Percentiles rank a stretch among this genome's conserved stretches.
These are phyloP conservation scores for Coemansia sp. DNA, from an alignment of 192 early-diverging fungal genomes.

Conservation along the genomic window DNA sequence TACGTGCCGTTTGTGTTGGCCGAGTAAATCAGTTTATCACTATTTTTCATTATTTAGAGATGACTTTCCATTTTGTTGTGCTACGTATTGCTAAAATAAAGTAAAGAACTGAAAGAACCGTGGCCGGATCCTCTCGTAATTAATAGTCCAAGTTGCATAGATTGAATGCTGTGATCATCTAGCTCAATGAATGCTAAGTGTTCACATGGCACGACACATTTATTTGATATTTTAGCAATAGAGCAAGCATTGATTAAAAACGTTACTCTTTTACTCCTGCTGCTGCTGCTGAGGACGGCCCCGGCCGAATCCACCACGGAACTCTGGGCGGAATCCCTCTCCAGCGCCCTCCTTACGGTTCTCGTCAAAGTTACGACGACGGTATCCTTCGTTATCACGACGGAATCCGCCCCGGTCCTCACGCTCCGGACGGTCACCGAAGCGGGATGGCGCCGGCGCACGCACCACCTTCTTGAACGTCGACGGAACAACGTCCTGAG, in stretches of 20 bases:
- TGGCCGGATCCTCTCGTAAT: too few relatives aligned
- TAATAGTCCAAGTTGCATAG: too few relatives aligned
- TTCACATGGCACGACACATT: too few relatives aligned
- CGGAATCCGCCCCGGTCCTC: slow-evolving; percentile 62
- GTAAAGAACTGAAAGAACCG: too few relatives aligned
- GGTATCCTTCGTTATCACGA: slow-evolving; percentile 82
- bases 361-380: slow-evolving; percentile 66
- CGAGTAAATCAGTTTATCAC: slow-evolving; percentile 17
- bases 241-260: neutral
- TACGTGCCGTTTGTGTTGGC: slow-evolving; percentile 51
- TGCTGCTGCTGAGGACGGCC: slow-evolving; percentile 54
- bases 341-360: slow-evolving; percentile 88
- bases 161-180: too few relatives aligned
- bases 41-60: neutral
- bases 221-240: neutral
- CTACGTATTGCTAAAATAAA: too few relatives aligned
- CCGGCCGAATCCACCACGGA: slow-evolving; percentile 92
- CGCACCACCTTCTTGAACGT: slow-evolving; percentile 96
- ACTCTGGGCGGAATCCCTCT: slow-evolving; percentile 95
- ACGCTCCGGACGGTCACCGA: slow-evolving; percentile 69
- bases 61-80: neutral
- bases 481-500: slow-evolving; percentile 93
- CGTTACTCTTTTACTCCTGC: slow-evolving; percentile 4
- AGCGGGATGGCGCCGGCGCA: slow-evolving; percentile 55
- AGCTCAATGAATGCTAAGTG: too few relatives aligned